These are phyloP conservation scores for Globisporangium cylindrosporum DNA, from an alignment of 352 stramenopile species.

Conservation along the genomic window DNA sequence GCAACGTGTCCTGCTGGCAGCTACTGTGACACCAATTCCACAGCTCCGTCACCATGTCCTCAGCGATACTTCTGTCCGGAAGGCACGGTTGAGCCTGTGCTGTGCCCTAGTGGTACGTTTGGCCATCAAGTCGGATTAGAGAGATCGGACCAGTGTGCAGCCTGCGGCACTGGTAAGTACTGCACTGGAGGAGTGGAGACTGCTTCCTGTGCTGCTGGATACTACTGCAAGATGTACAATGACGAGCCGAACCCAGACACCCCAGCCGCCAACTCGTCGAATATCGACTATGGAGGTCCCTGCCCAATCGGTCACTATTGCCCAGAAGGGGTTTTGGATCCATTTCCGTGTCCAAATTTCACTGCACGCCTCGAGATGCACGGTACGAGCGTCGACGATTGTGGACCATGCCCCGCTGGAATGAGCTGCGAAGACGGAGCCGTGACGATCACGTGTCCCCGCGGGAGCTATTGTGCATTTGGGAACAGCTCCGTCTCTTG, in stretches of 20 bases:
- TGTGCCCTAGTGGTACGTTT: conserved; percentile 84
- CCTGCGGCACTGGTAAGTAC: conserved; percentile 72
- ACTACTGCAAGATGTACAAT: conserved; percentile 80
- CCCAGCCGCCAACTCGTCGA: conserved; percentile 2
- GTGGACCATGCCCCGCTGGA: conserved; percentile 75
- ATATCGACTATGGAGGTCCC: conserved; percentile 51
- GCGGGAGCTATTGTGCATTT: conserved; percentile 55
- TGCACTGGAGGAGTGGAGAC: conserved; percentile 73
- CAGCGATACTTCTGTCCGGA: conserved; percentile 68
- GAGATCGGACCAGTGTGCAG: conserved; percentile 48
- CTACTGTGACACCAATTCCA: conserved; percentile 72
- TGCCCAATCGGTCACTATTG: conserved; percentile 80
- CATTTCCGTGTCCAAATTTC: conserved; percentile 60
- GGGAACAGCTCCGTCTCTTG: conserved; percentile 45
- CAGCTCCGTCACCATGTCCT: conserved; percentile 46
- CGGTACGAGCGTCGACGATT: conserved; percentile 56
- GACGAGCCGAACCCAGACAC: conserved; percentile 44
- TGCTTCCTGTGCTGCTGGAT: conserved; percentile 73
- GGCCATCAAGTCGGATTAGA: conserved; percentile 47
- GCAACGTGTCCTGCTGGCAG: conserved; percentile 48
- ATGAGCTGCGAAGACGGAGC: conserved; percentile 83
- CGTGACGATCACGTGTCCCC: conserved; percentile 56
- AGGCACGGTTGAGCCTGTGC: conserved; percentile 35
- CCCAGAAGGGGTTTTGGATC: conserved; percentile 63
- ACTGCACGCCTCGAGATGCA: conserved; percentile 50